Evolutionary conservation across 352 stramenopile species (phyloP), one percentile per base, ranked within the genome.

Genomic region (Globisporangium irregulare): DNA sequence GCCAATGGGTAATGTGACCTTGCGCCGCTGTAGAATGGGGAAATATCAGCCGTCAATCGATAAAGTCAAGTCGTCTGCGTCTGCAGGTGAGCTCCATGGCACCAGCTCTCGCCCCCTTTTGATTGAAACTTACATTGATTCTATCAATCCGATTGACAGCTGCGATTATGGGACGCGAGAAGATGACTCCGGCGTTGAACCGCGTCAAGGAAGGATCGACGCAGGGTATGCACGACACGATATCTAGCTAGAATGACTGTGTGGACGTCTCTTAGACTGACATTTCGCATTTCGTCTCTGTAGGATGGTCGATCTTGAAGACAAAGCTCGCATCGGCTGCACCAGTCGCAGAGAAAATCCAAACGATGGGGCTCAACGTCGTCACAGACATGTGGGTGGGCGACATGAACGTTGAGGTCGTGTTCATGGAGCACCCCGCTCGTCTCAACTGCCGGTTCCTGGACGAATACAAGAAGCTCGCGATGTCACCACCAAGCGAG

Each of bases 1-100:
- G 20, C 15, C 3, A 50, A n/a, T 50, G 41, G 41, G 41, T 22
- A 27, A 25, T 41, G 1, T 20, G 29, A 15, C 14, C 4, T 6
- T 54, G 64, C 14, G 25, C 61, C 20, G 7, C 4, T 41, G 8
- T 57, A 90, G 82, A 62, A 74, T 93, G 38, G 79, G 86, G 57
- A 83, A 84, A 60, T 92, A 91, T 46, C 86, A 92, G 70, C 86
- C 86, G 18, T 88, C 83, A 34, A 84, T 94, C n/a, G 74, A 88
- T 51, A 83, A 82, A 62, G 83, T 90, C 60, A 85, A 82, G 62
- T 89, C 80, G 55, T 92, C 84, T n/a, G 84, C 86, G 4, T 83
- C 76, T 27, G 80, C 84, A 72, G 82, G 82, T 89, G 56, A 53
- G 75, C 25, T 6, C 32, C 32, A 24, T 3, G 7, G 14, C 38